Base-by-base conservation (phyloP, 2,329 filamentous ascomycete genomes). In the Colletotrichum tanaceti region DNA sequence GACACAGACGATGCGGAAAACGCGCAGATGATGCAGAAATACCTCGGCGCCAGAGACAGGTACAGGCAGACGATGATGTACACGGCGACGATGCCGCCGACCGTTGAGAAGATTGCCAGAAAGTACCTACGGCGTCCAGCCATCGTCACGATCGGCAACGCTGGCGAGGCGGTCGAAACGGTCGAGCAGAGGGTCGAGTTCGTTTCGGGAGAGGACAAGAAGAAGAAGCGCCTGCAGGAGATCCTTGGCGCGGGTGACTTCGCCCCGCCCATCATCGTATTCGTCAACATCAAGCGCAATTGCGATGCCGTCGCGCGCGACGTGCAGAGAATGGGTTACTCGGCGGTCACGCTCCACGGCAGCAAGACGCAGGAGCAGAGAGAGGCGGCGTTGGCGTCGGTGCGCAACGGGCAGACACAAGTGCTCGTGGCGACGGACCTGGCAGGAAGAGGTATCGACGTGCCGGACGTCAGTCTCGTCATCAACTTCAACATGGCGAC, bases 51-150 rank as follows among this genome's bases (percentile, higher is more conserved):
- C 20, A 89, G 89, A 73, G 91, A 94, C 75, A 87, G 92, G 24
- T 98, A 98, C 82, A 87, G 96, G 68, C 95, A 99, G 80, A 99
- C 96, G 0, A 99, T 99, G 96, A 99, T 99, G 96, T 99, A 98
- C 88, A 98, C 96, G 72, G 96, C 96, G 61, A 99, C 96, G 35
- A 99, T 99, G 96, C 94, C 96, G 1, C 83, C 92, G 0, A 89
- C 92, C 0, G 93, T 99, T 18, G 96, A 99, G 78, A 92, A 93
- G 71, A 98, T 99, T 72, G 96, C 96, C n/a, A 91, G 94, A 74
- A 97, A 97, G 78, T 99, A 99, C 77, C 89, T 98, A 18, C 92
- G 95, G 0, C 89, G 96, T 14, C 96, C 96, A 0, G 96, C 96
- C 22, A 96, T 94, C 58, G 94, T 98, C 46, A 97, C 92, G 0